These are phyloP conservation scores for Herpotrichia juniperi DNA, from an alignment of 2,329 filamentous ascomycete species.

Conservation along the genomic window DNA sequence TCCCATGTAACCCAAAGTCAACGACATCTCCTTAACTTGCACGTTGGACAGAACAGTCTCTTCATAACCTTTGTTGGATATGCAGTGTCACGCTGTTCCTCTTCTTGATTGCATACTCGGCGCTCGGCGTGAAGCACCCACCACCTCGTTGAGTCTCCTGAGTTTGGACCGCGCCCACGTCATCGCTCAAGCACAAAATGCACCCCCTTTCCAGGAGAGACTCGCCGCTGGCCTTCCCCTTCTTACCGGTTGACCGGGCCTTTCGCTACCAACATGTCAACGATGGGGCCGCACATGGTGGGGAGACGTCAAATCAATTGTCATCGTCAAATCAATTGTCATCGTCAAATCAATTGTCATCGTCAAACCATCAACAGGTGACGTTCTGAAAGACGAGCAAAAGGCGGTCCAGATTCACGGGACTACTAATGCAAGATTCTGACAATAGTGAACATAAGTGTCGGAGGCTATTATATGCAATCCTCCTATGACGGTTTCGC, in stretches of 20 bases:
- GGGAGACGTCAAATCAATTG: not conserved
- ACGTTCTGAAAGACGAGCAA: not conserved
- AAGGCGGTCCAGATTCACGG: not conserved
- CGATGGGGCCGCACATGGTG: not conserved
- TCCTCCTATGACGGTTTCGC: not conserved
- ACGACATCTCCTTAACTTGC: not conserved
- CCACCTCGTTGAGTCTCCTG: not conserved
- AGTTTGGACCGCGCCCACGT: slow-evolving; percentile 2
- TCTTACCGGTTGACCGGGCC: not conserved
- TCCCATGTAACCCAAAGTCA: not conserved
- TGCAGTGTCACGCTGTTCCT: not conserved
- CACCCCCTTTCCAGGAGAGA: not conserved
- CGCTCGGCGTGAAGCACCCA: not conserved
- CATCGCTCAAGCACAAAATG: not conserved
- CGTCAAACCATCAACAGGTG: not conserved
- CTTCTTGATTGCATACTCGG: not conserved
- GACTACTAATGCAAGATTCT: not conserved
- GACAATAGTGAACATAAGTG: not conserved
- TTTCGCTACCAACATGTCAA: not conserved
- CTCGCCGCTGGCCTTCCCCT: not conserved
- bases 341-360: not conserved
- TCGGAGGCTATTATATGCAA: not conserved
- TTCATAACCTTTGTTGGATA: not conserved
- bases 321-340: not conserved
- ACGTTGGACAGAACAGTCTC: not conserved